Percentiles rank a stretch among this genome's conserved stretches.
These are phyloP conservation scores for Candida loeiensis DNA, from an alignment of 805 yeast species.

Conservation along the genomic window DNA sequence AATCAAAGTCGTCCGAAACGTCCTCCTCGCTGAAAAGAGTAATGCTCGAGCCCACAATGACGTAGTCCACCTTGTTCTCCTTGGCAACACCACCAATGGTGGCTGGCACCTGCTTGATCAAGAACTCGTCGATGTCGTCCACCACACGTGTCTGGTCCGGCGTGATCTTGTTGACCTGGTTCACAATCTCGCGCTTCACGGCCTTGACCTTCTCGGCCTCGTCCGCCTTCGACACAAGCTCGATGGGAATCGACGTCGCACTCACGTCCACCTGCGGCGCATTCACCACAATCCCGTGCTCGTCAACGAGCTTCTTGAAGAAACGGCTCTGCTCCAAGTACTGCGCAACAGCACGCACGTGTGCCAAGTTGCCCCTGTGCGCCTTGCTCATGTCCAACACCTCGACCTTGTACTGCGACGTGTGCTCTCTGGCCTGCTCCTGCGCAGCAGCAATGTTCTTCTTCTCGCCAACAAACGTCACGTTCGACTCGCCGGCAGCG, in stretches of 20 bases:
- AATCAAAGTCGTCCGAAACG: conserved; percentile 50
- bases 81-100: conserved; percentile 41
- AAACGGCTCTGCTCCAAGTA: conserved; percentile 54
- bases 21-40: conserved; percentile 50
- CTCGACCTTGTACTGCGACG: conserved; percentile 59
- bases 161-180: conserved; percentile 64
- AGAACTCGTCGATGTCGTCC: conserved; percentile 64
- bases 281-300: conserved; percentile 34
- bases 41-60: conserved; percentile 54
- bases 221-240: conserved; percentile 50
- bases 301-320: conserved; percentile 40
- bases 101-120: conserved; percentile 44
- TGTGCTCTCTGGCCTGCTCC: conserved; percentile 53
- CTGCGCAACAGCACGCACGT: conserved; percentile 72
- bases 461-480: conserved; percentile 60
- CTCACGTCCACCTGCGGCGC: conserved; percentile 40
- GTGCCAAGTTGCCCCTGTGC: conserved; percentile 73
- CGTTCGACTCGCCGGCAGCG: conserved; percentile 43
- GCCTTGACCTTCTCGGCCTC: conserved; percentile 49
- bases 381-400: conserved; percentile 82
- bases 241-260: conserved; percentile 52
- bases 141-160: conserved; percentile 61
- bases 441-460: conserved; percentile 59
- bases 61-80: conserved; percentile 49
- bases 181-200: conserved; percentile 71